A percentile compares a stretch with the other conserved stretches of the same genome.
These are phyloP conservation scores for Aspergillus egyptiacus DNA, from an alignment of 495 filamentous ascomycete genomes.

Conservation along the genomic window DNA sequence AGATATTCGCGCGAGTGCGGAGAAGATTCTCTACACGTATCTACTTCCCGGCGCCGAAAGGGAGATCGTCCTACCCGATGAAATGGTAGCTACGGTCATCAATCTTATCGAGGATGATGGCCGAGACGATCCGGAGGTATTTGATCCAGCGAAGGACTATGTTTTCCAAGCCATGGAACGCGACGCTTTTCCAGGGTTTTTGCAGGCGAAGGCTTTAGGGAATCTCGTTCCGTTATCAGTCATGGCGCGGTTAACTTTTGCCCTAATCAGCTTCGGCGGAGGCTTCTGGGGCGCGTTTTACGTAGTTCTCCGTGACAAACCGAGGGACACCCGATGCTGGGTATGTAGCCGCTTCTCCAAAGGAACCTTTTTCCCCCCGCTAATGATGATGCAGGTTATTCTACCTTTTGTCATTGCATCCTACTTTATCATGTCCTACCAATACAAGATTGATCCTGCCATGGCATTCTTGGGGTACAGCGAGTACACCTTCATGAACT, in stretches of 20 bases:
- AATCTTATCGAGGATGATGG: slow-evolving; percentile 79
- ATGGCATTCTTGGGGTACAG: slow-evolving; percentile 84
- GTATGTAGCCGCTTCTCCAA: slow-evolving; percentile 45
- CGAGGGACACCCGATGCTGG: slow-evolving; percentile 70
- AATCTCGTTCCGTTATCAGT: slow-evolving; percentile 87
- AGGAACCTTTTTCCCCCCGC: neutral
- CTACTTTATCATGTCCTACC: slow-evolving; percentile 82
- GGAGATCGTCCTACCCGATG: slow-evolving; percentile 86
- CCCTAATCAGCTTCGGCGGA: slow-evolving; percentile 80
- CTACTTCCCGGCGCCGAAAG: slow-evolving; percentile 87
- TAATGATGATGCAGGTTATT: slow-evolving; percentile 59
- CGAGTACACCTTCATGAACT: slow-evolving; percentile 92
- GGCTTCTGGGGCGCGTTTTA: slow-evolving; percentile 92
- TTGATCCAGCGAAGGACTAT: slow-evolving; percentile 96
- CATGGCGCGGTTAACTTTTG: slow-evolving; percentile 74
- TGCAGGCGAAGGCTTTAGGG: slow-evolving; percentile 87
- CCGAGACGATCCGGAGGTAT: slow-evolving; percentile 93
- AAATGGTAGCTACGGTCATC: slow-evolving; percentile 75
- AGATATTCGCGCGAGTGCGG: slow-evolving; percentile 87
- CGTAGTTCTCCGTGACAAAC: slow-evolving; percentile 81
- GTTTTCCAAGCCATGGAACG: slow-evolving; percentile 99
- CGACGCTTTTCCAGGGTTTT: slow-evolving; percentile 94
- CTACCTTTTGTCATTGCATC: slow-evolving; percentile 89
- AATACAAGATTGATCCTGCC: slow-evolving; percentile 89
- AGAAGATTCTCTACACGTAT: slow-evolving; percentile 96